These are phyloP conservation scores for Phyllosticta paracitricarpa DNA, from an alignment of 2,329 filamentous ascomycete genomes.

Conservation along the genomic window DNA sequence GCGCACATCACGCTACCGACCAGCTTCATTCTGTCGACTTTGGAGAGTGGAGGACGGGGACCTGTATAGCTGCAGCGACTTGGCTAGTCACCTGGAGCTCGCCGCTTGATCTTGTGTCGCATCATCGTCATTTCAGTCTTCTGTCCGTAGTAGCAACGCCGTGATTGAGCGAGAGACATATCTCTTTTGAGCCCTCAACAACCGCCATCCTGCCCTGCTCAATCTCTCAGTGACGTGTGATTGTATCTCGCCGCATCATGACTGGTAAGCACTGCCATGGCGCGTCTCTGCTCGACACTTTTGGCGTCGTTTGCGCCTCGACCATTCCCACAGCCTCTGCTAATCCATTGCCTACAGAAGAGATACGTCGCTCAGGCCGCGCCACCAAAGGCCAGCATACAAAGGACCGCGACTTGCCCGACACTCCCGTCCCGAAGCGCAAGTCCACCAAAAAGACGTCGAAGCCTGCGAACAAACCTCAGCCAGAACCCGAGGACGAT, in stretches of 20 bases:
- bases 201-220: conserved; percentile 1
- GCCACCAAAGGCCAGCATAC: conserved; percentile 94
- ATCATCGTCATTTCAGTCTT: conserved; percentile 1
- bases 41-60: not conserved
- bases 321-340: conserved; percentile 13
- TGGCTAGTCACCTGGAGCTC: conserved; percentile 3
- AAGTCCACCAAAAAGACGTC: conserved; percentile 35
- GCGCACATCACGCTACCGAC: not conserved
- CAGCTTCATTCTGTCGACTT: not conserved
- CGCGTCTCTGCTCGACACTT: conserved; percentile 2
- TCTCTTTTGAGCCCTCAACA: conserved; percentile 8
- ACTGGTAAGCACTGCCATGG: conserved; percentile 46
- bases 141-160: conserved; percentile 12
- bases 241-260: conserved; percentile 33
- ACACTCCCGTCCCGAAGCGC: conserved; percentile 31
- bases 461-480: conserved; percentile 36
- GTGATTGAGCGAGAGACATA: conserved; percentile 19
- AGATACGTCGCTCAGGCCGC: conserved; percentile 87
- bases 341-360: conserved; percentile 42
- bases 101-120: conserved; percentile 1
- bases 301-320: not conserved
- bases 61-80: conserved; percentile 2
- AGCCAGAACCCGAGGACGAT: conserved; percentile 34
- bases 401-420: conserved; percentile 61
- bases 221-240: conserved; percentile 9